phyloP scores from a whole-genome alignment of 805 yeast species.

The Limtongozyma cylindracea region DNA sequence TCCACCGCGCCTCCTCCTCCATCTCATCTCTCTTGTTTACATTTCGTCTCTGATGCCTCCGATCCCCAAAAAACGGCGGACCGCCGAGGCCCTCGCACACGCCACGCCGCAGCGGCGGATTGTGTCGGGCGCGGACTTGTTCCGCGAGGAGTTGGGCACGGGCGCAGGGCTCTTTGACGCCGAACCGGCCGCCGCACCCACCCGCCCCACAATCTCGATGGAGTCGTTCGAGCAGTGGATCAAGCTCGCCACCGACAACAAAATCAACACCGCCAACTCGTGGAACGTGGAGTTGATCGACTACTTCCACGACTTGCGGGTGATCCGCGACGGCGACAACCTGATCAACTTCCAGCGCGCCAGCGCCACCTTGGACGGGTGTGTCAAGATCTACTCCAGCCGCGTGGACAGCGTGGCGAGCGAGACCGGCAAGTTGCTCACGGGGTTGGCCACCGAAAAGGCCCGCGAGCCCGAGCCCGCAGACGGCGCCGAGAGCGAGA shows the following conservation, averaged over 20 bases:
- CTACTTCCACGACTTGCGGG: conserved; percentile 64
- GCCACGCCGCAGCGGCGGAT: too few relatives aligned
- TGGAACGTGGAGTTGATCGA: conserved; percentile 87
- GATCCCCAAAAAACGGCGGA: too few relatives aligned
- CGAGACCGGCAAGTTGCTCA: conserved; percentile 65
- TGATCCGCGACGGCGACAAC: conserved; percentile 44
- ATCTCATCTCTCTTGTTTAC: too few relatives aligned
- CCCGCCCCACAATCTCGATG: conserved; percentile 11
- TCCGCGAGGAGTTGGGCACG: too few relatives aligned
- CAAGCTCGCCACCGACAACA: conserved; percentile 25
- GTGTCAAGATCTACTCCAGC: conserved; percentile 78
- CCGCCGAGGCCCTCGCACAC: too few relatives aligned
- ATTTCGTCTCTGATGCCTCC: too few relatives aligned
- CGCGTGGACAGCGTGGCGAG: conserved; percentile 81
- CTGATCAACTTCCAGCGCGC: conserved; percentile 72
- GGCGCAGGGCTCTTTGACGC: too few relatives aligned
- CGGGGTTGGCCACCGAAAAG: conserved; percentile 29
- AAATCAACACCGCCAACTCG: conserved; percentile 62
- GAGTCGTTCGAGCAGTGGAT: conserved; percentile 57
- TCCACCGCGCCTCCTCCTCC: too few relatives aligned
- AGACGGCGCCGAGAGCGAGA: conserved; percentile 1
- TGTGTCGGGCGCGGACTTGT: too few relatives aligned
- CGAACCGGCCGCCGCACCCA: too few relatives aligned
- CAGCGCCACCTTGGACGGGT: conserved; percentile 78
- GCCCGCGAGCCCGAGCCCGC: conserved; percentile 6